Percentiles rank a stretch among this genome's conserved stretches.
Evolutionary conservation across 2,329 filamentous ascomycete genomes (phyloP).

Genomic region (Ceratocystis ficicola): DNA sequence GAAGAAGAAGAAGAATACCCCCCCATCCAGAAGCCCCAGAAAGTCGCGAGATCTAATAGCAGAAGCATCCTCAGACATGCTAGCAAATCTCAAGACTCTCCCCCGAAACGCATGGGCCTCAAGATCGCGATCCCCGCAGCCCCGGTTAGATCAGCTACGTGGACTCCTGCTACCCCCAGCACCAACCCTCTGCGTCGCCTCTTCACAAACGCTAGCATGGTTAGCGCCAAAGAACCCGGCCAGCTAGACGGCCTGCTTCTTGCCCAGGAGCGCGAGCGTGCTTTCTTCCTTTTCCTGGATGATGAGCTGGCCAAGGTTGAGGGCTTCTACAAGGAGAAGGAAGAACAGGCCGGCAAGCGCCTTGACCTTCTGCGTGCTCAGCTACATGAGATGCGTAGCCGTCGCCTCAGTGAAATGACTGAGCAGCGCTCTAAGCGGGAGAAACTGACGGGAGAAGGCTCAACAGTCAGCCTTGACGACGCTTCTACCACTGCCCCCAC

Average conservation of each 20-base stretch:
- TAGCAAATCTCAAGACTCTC: background rate
- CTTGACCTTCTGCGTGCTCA: conserved; percentile 64
- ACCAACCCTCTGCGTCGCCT: conserved; percentile 29
- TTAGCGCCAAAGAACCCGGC: conserved; percentile 24
- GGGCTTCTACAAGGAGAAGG: conserved; percentile 74
- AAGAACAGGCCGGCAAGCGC: conserved; percentile 67
- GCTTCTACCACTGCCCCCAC: background rate
- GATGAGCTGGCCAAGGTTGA: conserved; percentile 84
- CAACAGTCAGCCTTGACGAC: conserved; percentile 22
- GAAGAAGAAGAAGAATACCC: background rate
- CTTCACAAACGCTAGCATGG: conserved; percentile 27
- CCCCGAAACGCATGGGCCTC: background rate
- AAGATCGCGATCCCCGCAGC: conserved; percentile 10
- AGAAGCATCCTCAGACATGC: conserved; percentile 14
- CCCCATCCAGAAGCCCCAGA: conserved; percentile 13
- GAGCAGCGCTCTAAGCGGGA: conserved; percentile 31
- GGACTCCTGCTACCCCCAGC: conserved; percentile 25
- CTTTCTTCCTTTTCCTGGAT: conserved; percentile 81
- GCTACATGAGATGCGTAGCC: conserved; percentile 83
- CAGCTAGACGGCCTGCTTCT: conserved; percentile 41
- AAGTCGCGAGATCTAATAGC: background rate
- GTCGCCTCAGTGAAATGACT: conserved; percentile 59
- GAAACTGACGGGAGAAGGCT: conserved; percentile 22
- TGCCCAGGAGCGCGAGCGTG: conserved; percentile 60
- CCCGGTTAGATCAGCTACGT: background rate